Conservation (phyloP, 768 basidiomycete species). For the Leccinum sublutescens region DNA sequence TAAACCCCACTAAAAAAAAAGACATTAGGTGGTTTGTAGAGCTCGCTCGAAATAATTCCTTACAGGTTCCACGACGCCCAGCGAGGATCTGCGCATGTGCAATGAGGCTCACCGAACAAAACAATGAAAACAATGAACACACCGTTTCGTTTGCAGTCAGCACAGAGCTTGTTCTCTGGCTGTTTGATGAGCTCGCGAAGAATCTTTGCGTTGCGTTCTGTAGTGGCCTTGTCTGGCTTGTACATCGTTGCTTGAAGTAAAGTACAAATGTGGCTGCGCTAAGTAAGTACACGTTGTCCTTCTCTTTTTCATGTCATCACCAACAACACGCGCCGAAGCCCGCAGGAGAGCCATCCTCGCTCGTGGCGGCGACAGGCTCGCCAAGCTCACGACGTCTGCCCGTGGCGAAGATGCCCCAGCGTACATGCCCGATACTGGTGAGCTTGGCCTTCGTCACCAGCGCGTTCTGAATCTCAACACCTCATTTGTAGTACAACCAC, state of each 20-base stretch:
- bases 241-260: slow-evolving; percentile 32
- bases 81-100: slow-evolving; percentile 67
- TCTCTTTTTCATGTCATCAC: slow-evolving; percentile 35
- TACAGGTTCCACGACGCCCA: slow-evolving; percentile 99
- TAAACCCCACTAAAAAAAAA: slow-evolving; percentile 71
- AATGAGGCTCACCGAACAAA: not conserved
- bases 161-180: slow-evolving; percentile 92
- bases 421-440: slow-evolving; percentile 47
- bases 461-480: not conserved
- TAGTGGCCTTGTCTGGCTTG: slow-evolving; percentile 80
- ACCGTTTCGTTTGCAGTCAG: slow-evolving; percentile 98
- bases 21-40: not conserved
- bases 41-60: slow-evolving; percentile 19
- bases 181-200: slow-evolving; percentile 85
- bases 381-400: slow-evolving; percentile 74
- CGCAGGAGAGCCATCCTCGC: slow-evolving; percentile 73
- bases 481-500: slow-evolving; percentile 10
- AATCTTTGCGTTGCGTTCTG: slow-evolving; percentile 72
- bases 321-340: slow-evolving; percentile 74
- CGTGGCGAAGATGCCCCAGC: slow-evolving; percentile 65
- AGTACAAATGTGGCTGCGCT: not conserved
- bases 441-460: not conserved
- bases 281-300: slow-evolving; percentile 8
- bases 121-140: slow-evolving; percentile 23
- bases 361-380: slow-evolving; percentile 70